Evolutionary conservation across 2,329 filamentous ascomycete genomes (phyloP).

Genomic region (Xylaria arbuscula): DNA sequence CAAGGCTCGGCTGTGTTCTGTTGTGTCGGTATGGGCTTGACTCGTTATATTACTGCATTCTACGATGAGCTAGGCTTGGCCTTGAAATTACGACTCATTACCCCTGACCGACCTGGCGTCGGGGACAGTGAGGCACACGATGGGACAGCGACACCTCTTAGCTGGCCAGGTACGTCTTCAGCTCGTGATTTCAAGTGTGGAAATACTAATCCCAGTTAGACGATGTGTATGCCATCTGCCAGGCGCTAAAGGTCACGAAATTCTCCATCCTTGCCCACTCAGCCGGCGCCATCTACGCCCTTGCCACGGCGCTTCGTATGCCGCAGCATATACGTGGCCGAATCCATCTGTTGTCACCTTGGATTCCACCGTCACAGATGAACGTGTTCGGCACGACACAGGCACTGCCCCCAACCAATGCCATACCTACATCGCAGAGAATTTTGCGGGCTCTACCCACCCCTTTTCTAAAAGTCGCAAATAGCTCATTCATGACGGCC

Average conservation of each 20-base stretch:
- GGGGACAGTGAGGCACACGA: constrained; percentile 92
- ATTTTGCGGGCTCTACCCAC: constrained; percentile 91
- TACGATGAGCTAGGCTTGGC: constrained; percentile 95
- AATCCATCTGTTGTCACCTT: constrained; percentile 93
- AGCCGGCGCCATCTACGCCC: constrained; percentile 95
- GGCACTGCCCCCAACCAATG: constrained; percentile 80
- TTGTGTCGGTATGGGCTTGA: constrained; percentile 97
- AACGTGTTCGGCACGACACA: constrained; percentile 80
- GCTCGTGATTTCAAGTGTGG: neutral
- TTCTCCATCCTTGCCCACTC: constrained; percentile 97
- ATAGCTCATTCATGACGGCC: constrained; percentile 93
- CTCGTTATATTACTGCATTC: constrained; percentile 94
- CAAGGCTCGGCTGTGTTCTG: constrained; percentile 93
- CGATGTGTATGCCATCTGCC: constrained; percentile 94
- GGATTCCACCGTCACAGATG: constrained; percentile 97
- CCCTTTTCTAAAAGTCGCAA: constrained; percentile 91
- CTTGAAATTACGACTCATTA: constrained; percentile 88
- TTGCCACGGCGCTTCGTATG: constrained; percentile 94
- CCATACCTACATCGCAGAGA: constrained; percentile 89
- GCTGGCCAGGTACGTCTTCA: constrained; percentile 82
- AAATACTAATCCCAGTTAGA: constrained; percentile 55
- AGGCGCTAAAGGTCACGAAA: constrained; percentile 89
- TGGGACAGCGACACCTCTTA: constrained; percentile 84
- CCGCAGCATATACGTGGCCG: constrained; percentile 94
- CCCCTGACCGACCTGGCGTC: constrained; percentile 91